Evolutionary conservation across 2,329 filamentous ascomycete species (phyloP), one percentile per base, ranked within the genome.

Genomic region (Pyricularia pennisetigena): DNA sequence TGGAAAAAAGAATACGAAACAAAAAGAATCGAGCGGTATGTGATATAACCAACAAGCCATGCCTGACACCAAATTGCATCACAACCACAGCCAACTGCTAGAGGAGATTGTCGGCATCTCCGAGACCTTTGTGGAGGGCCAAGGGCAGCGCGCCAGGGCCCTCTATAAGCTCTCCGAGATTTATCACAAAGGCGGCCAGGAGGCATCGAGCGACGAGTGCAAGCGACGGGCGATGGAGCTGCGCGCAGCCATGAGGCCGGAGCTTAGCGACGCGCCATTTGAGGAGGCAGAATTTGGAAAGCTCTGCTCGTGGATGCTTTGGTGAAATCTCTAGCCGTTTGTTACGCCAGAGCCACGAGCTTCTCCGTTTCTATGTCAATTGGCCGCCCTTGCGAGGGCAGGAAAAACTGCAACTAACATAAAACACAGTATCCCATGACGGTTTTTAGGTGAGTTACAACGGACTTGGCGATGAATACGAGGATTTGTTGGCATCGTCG

Each of bases 61-160:
- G 67, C 2, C 20, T 69, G 26, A 64, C 29, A n/a, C 41, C 26
- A 35, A 66, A 23, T 66, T 23, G 23, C 30, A 29, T 29, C 32
- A 41, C 67, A 14, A 68, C 49, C 35, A 14, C 62, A 71, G 71
- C 14, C 54, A 72, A 59, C 67, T 73, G n/a, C 70, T 73, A 3
- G 65, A 74, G 64, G 69, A 73, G 67, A 28, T 73, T 14, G 69
- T 72, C n/a, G 68, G 68, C 28, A 74, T 74, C 63, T 70, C 73
- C 2, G 72, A 70, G 35, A 68, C 71, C 4, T 71, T 74, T 62
- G 68, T 69, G 12, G 72, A 75, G 54, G 72, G 74, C 24, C 70
- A 71, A 62, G 71, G 73, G 41, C 71, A 73, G 65, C 70, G 69
- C 26, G 72, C 71, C n/a, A 69, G 73, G 23, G 72, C 72, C 7